Evolutionary conservation across 1,139 yeast species (phyloP).

Genomic region (Yamadazyma sp.): DNA sequence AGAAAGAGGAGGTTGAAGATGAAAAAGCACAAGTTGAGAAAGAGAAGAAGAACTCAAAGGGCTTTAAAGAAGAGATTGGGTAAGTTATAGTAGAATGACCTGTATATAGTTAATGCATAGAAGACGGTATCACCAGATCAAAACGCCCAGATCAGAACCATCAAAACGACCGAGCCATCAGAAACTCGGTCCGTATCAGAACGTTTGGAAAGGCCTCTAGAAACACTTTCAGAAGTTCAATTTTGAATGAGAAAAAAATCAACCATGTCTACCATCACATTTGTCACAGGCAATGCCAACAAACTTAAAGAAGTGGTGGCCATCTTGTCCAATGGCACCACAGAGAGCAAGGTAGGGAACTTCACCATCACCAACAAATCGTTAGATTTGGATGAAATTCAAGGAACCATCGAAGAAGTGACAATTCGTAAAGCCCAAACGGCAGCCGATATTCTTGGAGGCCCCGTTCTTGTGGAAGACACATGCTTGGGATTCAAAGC

Average conservation of each 20-base stretch:
- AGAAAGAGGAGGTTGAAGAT: constrained; percentile 69
- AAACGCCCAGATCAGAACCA: too few relatives aligned
- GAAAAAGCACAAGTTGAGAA: constrained; percentile 72
- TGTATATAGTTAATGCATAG: constrained; percentile 9
- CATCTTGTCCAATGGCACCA: constrained; percentile 48
- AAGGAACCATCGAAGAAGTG: constrained; percentile 83
- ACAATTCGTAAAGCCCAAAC: constrained; percentile 75
- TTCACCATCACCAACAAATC: constrained; percentile 57
- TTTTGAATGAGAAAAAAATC: too few relatives aligned
- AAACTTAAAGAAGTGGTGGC: constrained; percentile 82
- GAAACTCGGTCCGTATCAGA: background rate
- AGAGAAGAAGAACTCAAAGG: constrained; percentile 67
- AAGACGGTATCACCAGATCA: background rate
- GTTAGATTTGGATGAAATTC: constrained; percentile 85
- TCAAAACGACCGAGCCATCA: too few relatives aligned
- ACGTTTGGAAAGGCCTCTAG: too few relatives aligned
- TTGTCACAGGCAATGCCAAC: constrained; percentile 87
- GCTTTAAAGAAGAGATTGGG: constrained; percentile 60
- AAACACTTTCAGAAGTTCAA: too few relatives aligned
- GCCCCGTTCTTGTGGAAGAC: constrained; percentile 93
- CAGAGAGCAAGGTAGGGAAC: constrained; percentile 46
- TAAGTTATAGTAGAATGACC: constrained; percentile 22
- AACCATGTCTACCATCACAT: constrained; percentile 42
- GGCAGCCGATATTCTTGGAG: constrained; percentile 62
- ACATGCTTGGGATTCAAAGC: constrained; percentile 88